These are phyloP conservation scores for Arabidopsis arenosa DNA, from an alignment of 345 rosid genomes.

Conservation along the genomic window DNA sequence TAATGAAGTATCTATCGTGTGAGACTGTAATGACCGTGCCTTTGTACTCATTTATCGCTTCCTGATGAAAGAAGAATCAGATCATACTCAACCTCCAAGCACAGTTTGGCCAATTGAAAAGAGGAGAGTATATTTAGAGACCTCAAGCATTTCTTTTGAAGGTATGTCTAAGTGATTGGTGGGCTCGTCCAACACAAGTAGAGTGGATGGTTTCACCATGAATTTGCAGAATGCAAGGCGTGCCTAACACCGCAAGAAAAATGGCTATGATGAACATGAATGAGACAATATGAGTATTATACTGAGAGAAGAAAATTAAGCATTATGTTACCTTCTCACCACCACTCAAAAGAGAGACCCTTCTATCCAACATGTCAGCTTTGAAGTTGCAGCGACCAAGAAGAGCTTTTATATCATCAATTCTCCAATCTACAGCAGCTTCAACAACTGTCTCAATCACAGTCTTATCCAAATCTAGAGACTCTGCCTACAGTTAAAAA, in stretches of 20 bases:
- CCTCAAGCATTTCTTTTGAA: conserved; percentile 97
- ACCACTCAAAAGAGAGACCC: conserved; percentile 83
- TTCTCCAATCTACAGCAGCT: conserved; percentile 87
- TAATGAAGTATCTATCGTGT: conserved; percentile 89
- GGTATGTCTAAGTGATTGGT: conserved; percentile 94
- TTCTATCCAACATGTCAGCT: conserved; percentile 85
- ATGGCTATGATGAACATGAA: background rate
- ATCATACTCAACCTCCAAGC: background rate
- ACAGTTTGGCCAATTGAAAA: background rate
- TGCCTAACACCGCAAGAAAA: conserved; percentile 52
- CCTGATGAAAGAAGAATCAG: conserved; percentile 52
- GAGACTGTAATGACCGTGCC: conserved; percentile 91
- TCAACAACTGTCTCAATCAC: conserved; percentile 84
- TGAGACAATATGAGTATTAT: background rate
- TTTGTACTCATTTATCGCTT: conserved; percentile 79
- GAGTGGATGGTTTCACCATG: conserved; percentile 86
- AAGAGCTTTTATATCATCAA: conserved; percentile 89
- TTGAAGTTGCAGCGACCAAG: conserved; percentile 98
- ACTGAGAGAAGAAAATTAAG: background rate
- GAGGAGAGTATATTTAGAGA: conserved; percentile 32
- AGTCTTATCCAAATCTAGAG: conserved; percentile 80
- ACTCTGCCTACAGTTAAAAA: conserved; percentile 67
- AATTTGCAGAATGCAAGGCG: conserved; percentile 91
- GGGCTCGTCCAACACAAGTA: conserved; percentile 84
- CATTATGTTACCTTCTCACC: conserved; percentile 74